A percentile compares a stretch with the other conserved stretches of the same genome.
Evolutionary conservation across 129 eudicot species (phyloP).

Genomic region (Artemisia tridentata): DNA sequence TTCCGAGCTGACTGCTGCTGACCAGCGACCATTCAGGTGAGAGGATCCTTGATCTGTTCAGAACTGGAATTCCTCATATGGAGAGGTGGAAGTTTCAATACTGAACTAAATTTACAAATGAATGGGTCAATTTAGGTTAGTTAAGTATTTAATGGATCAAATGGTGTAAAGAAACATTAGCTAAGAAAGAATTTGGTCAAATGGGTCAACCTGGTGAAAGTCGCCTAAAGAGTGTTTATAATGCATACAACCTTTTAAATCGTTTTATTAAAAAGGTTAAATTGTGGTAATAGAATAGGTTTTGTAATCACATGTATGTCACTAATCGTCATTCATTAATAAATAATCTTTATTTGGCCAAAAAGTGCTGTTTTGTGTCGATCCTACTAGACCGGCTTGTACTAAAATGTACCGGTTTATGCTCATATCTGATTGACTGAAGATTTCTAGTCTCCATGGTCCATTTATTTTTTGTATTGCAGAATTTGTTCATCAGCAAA

Average conservation of each 20-base stretch:
- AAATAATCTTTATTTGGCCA: not conserved
- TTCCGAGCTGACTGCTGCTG: constrained; percentile 92
- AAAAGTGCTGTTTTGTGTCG: not conserved
- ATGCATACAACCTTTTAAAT: not conserved
- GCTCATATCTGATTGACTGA: constrained; percentile 5
- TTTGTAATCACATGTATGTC: not conserved
- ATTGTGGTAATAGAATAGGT: not conserved
- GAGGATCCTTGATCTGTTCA: constrained; percentile 12
- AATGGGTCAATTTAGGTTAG: not conserved
- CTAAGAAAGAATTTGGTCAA: not conserved
- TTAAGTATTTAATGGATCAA: not conserved
- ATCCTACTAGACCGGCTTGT: not conserved
- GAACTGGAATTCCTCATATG: constrained; percentile 1
- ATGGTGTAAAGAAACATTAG: not conserved
- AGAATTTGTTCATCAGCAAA: not conserved
- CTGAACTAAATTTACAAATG: not conserved
- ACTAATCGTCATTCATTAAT: not conserved
- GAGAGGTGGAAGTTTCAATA: not conserved
- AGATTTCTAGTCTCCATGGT: not conserved
- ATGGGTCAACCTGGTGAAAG: not conserved
- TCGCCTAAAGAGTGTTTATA: not conserved
- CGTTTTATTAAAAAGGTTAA: constrained; percentile 6
- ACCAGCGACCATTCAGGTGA: constrained; percentile 84
- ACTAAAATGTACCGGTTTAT: not conserved
- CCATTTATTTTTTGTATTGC: not conserved